Conservation (phyloP, 2,329 filamentous ascomycete genomes). For the Hysterium pulicare region DNA sequence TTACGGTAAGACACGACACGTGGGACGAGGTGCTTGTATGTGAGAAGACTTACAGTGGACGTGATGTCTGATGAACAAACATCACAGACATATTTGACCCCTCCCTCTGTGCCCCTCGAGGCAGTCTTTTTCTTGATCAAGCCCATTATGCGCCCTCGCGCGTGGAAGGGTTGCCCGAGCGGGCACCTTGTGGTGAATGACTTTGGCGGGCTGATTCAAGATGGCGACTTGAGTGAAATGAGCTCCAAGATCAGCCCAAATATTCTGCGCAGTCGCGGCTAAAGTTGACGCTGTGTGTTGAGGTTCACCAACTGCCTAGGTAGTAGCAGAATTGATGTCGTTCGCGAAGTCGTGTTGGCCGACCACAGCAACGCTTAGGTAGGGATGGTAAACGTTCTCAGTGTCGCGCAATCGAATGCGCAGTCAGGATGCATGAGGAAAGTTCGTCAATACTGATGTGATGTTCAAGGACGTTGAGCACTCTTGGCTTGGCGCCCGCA, state of each 20-base stretch:
- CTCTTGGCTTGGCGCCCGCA: not conserved
- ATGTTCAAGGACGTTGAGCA: not conserved
- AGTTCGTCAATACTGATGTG: not conserved
- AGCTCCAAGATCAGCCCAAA: too few species aligned
- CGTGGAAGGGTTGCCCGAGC: too few species aligned
- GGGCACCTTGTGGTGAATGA: too few species aligned
- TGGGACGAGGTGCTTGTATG: constrained; percentile 2
- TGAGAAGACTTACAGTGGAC: constrained; percentile 84
- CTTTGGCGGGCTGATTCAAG: not conserved
- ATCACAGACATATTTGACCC: constrained; percentile 89
- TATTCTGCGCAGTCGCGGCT: too few species aligned
- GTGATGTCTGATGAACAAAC: constrained; percentile 96
- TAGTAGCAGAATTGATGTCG: not conserved
- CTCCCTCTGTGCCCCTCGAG: constrained; percentile 73
- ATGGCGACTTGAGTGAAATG: too few species aligned
- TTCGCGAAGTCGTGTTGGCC: not conserved
- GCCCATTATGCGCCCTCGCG: constrained; percentile 76
- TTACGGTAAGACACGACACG: too few species aligned
- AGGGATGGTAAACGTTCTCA: too few species aligned
- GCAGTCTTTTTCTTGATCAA: constrained; percentile 96
- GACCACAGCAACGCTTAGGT: too few species aligned
- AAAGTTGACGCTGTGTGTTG: too few species aligned
- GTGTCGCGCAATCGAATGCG: too few species aligned
- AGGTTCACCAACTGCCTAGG: too few species aligned
- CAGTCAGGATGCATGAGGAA: too few species aligned